A percentile compares a stretch with the other conserved stretches of the same genome.
Conservation (phyloP, 2,329 filamentous ascomycete genomes). For the Rhynchosporium graminicola region DNA sequence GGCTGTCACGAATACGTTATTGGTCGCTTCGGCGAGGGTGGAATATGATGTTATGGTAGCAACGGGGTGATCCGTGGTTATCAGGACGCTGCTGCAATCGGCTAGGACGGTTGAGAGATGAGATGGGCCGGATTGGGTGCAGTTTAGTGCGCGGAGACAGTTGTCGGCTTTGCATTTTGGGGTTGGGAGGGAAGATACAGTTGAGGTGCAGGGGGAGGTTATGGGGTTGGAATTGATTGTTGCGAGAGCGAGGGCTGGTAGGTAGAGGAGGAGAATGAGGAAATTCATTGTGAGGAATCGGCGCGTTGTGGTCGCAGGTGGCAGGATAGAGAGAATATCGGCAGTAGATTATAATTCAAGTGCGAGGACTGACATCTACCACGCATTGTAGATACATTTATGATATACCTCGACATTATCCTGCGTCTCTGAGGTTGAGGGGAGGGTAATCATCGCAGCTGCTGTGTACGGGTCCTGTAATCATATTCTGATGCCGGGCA, state of each 20-base stretch:
- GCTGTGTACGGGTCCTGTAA: background rate
- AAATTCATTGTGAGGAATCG: background rate
- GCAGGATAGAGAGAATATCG: background rate
- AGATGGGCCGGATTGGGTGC: conserved; percentile 22
- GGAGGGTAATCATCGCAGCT: background rate
- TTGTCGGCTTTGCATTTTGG: conserved; percentile 27
- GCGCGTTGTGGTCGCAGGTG: background rate
- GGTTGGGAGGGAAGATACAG: background rate
- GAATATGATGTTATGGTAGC: background rate
- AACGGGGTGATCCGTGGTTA: conserved; percentile 18
- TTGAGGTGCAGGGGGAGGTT: no score
- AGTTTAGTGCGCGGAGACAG: conserved; percentile 30
- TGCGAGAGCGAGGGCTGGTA: background rate
- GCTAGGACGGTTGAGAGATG: conserved; percentile 21
- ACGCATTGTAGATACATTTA: background rate
- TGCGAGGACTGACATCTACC: background rate
- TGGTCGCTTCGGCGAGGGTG: conserved; percentile 18
- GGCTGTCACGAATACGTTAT: conserved; percentile 15
- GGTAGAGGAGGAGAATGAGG: background rate
- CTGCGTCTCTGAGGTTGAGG: background rate
- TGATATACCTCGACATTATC: background rate
- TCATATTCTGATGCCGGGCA: background rate
- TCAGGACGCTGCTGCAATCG: conserved; percentile 29
- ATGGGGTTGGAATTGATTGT: background rate
- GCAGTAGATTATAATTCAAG: background rate